Evolutionary conservation across 768 basidiomycete genomes (phyloP), one percentile per base, ranked within the genome.

Genomic region (Termitomyces eurrhizus): DNA sequence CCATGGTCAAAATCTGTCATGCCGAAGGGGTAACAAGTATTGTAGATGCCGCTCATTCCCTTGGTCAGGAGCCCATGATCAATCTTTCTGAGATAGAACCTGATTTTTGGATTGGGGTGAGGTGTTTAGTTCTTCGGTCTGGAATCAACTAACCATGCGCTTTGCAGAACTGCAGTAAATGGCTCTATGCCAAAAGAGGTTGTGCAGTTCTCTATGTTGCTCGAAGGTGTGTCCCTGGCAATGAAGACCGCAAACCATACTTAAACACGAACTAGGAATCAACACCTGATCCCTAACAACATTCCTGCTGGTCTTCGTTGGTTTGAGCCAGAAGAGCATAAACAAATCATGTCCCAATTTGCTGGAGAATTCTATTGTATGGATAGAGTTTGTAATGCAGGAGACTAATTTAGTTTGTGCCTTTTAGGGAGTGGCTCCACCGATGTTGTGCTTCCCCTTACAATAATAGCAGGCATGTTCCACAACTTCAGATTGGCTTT

Each of bases 21-120:
- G 79, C 86, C 63, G 85, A 86, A 61, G 82, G 82, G 3, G 79
- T 87, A 4, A 80, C 81, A 67, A 86, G 79, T 36, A 69, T 93
- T 14, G 74, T 93, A 7, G 92, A 93, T 66, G 92, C 81, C 1
- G 92, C 92, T 7, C 92, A 93, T 67, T 82, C 84, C 4, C 81
- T 93, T 44, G 92, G 92, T 0, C 89, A 90, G 65, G 84, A 90
- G 66, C 65, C 80, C 7, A 72, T 82, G 57, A 78, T 91, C 59
- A 79, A 91, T 66, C 70, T 93, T 18, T 75, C 75, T 4, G 74
- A 76, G 48, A 73, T 73, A 0, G 74, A 76, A 54, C 86, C 87
- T 3, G 91, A 92, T 71, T 92, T 91, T 69, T 92, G 86, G 86
- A 75, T 88, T 26, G 84, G 88, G 18, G 88, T 89, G 60, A 32